Conservation (phyloP, 2,329 filamentous ascomycete genomes). For the Fusarium verrucosum region DNA sequence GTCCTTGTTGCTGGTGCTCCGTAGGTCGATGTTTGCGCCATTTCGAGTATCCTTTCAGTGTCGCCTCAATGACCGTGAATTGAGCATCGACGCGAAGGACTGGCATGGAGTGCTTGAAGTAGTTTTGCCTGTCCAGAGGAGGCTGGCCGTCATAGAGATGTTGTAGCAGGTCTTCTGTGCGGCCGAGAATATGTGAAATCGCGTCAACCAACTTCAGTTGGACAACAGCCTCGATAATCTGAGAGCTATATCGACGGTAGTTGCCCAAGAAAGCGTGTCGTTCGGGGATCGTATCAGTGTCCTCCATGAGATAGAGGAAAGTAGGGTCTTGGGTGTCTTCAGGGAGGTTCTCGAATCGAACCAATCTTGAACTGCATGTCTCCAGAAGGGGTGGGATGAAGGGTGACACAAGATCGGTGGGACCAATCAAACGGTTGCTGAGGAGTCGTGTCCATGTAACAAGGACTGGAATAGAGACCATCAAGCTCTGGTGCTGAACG, state of each 20-base stretch:
- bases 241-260: constrained; percentile 88
- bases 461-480: constrained; percentile 91
- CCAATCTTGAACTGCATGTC: constrained; percentile 81
- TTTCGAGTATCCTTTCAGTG: constrained; percentile 86
- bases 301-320: constrained; percentile 84
- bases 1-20: constrained; percentile 60
- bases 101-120: constrained; percentile 75
- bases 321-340: constrained; percentile 83
- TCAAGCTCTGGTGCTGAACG: constrained; percentile 84
- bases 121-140: constrained; percentile 69
- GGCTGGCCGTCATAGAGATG: constrained; percentile 78
- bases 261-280: constrained; percentile 95
- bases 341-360: constrained; percentile 88
- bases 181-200: constrained; percentile 83
- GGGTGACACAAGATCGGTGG: constrained; percentile 66
- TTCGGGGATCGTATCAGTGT: constrained; percentile 94
- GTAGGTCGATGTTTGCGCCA: constrained; percentile 63
- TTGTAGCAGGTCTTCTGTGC: constrained; percentile 77
- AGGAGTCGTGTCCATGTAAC: constrained; percentile 90
- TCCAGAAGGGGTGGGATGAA: constrained; percentile 82
- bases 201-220: constrained; percentile 84
- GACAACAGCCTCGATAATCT: constrained; percentile 88
- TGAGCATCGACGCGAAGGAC: constrained; percentile 86
- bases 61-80: constrained; percentile 87
- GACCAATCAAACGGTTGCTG: constrained; percentile 73